Base-by-base conservation (phyloP, 371 early-diverging fungal genomes). In the Lichtheimia ornata region DNA sequence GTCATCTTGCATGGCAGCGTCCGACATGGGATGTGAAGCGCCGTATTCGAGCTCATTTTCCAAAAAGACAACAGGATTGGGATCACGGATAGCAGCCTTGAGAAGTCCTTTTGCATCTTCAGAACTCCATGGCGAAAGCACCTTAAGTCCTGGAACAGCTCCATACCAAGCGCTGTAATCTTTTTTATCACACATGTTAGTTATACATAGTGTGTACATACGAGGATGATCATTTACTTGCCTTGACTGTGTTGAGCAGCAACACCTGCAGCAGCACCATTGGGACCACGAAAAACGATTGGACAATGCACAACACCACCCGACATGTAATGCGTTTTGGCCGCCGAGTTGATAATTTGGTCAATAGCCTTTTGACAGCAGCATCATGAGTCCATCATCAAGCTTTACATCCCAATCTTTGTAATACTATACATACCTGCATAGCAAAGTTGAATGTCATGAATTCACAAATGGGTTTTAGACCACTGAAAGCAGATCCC, bases 391-490 rank as follows among this genome's bases (percentile, higher is more conserved):
- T 7, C 7, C 4, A 28, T 28, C 22, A 2, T 22, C 22, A 22
- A 22, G 22, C 4, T 11, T 1, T 11, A 9, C 11, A 35, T 35
- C 35, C 35, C 9, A 2, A 35, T 28, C 25, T 58, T 72, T 81
- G n/a, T n/a, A n/a, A n/a, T n/a, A n/a, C n/a, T n/a, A n/a, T n/a
- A n/a, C n/a, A n/a, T n/a, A 93, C 94, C 89, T 99, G 99, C 94
- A 99, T 94, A 50, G 98, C 93, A 88, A 99, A 99, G 91, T 98
- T 99, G 85, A 94, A 98, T 53, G 99, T 99, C 99, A 99, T 99
- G 85, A 98, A 99, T 79, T 99, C 99, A 85, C 98, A 97, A 64
- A 99, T 89, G 43, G 99, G 99, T 84, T 91, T 94, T 47, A 99
- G 85, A 35, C 99, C 99, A 63, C 89, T 82, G 63, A 97, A 88